These are phyloP conservation scores for Fallopia convolvulus DNA, from an alignment of 148 eudicot genomes.

Conservation along the genomic window DNA sequence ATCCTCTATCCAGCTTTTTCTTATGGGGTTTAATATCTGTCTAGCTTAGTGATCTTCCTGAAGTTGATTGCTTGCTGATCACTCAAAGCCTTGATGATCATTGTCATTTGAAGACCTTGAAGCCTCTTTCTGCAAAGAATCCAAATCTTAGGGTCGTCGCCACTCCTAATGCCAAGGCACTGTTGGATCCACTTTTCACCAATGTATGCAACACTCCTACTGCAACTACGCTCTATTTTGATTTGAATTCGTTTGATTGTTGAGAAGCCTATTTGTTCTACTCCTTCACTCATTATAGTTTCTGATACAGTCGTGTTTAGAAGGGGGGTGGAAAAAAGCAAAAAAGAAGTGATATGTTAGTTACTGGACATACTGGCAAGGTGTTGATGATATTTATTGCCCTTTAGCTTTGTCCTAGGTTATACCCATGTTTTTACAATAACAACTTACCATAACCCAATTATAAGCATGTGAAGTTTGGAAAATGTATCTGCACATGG, in stretches of 20 bases:
- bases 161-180: conserved; percentile 75
- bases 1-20: background rate
- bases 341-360: background rate
- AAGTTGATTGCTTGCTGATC: conserved; percentile 75
- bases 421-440: background rate
- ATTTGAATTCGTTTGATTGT: background rate
- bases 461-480: background rate
- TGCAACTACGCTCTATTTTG: background rate
- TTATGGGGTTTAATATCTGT: conserved; percentile 19
- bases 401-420: no score
- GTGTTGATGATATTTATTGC: no score
- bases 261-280: background rate
- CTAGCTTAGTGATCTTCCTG: conserved; percentile 89
- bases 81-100: conserved; percentile 97
- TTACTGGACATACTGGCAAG: no score
- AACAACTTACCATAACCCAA: background rate
- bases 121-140: conserved; percentile 62
- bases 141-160: conserved; percentile 75
- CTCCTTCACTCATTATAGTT: background rate
- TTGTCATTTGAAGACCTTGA: conserved; percentile 85
- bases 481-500: background rate
- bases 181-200: conserved; percentile 67
- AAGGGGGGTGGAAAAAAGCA: no score
- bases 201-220: conserved; percentile 39
- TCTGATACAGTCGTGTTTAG: background rate